Evolutionary conservation across 2,329 filamentous ascomycete genomes (phyloP).

Genomic region (Ciborinia camelliae): DNA sequence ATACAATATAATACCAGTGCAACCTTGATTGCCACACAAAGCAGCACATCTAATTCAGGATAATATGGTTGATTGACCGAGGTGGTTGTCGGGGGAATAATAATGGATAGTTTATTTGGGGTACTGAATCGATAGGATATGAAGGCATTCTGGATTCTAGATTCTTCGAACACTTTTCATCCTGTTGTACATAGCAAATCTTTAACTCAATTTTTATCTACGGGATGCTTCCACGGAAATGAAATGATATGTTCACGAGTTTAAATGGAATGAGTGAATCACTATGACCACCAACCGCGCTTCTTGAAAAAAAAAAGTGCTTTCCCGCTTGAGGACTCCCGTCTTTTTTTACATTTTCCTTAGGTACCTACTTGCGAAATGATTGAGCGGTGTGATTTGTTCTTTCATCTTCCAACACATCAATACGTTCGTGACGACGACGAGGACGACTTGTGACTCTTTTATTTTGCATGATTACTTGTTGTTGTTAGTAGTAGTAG

Average conservation of each 20-base stretch:
- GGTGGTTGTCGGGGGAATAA: neutral
- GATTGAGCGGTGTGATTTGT: slow-evolving; percentile 14
- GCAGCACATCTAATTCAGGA: neutral
- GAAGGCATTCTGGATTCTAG: neutral
- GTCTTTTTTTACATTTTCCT: neutral
- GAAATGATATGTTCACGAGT: neutral
- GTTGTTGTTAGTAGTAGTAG: neutral
- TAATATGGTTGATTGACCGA: neutral
- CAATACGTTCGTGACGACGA: too few relatives aligned
- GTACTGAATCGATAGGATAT: neutral
- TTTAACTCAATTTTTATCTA: neutral
- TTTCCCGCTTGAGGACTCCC: neutral
- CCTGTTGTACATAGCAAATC: neutral
- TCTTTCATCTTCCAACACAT: slow-evolving; percentile 9
- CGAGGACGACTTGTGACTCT: slow-evolving; percentile 10
- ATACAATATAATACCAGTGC: too few relatives aligned
- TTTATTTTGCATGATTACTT: slow-evolving; percentile 4
- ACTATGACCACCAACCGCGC: neutral
- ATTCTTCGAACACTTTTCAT: neutral
- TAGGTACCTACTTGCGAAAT: too few relatives aligned
- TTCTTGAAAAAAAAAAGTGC: neutral
- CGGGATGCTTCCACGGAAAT: neutral
- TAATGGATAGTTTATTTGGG: neutral
- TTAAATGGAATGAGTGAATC: neutral
- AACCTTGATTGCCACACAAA: neutral